Evolutionary conservation across 2,329 filamentous ascomycete species (phyloP), one percentile per base, ranked within the genome.

Genomic region (Talaromyces albobiverticillius): DNA sequence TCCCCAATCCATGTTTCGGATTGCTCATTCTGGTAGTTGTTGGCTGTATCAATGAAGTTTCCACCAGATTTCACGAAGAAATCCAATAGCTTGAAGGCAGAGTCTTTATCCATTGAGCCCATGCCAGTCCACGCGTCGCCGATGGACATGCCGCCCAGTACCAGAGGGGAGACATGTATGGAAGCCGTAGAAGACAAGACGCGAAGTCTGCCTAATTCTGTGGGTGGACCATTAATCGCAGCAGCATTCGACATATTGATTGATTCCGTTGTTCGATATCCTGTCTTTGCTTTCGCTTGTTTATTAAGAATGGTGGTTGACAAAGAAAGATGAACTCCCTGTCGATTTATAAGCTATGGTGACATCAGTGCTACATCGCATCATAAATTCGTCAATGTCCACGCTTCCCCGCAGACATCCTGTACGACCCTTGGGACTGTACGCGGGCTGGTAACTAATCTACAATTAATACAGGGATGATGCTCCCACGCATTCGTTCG

Each of bases 1-100:
- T 87, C 84, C 32, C 87, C 87, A 54, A 90, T 74, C 82, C 85
- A 86, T 50, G 63, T 68, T 68, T 89, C 86, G 1, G 82, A 82
- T 61, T 85, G 69, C 66, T 88, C 78, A 55, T 76, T 71, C 61
- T 87, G 85, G 70, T 89, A 89, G 67, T 85, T 85, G 71, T 84
- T 87, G 55, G 85, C 64, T 0, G 85, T 88, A 66, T 90, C 87
- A 63, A 90, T 85, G 68, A 90, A 89, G 71, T 90, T 90, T 22
- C 87, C 87, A 3, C 84, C 84, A 0, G 84, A 78, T 5, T 79
- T 77, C 56, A 80, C 82, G 70, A 82, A 89, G 64, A 80, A 82
- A 63, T 90, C 86, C 8, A 90, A 77, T 23, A 90, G 82, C 18
- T 76, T 73, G 60, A 88, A 85, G 1, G 81, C 77, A 1, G 79